These are phyloP conservation scores for Colletotrichum tamarilloi DNA, from an alignment of 2,329 filamentous ascomycete species.

Conservation along the genomic window DNA sequence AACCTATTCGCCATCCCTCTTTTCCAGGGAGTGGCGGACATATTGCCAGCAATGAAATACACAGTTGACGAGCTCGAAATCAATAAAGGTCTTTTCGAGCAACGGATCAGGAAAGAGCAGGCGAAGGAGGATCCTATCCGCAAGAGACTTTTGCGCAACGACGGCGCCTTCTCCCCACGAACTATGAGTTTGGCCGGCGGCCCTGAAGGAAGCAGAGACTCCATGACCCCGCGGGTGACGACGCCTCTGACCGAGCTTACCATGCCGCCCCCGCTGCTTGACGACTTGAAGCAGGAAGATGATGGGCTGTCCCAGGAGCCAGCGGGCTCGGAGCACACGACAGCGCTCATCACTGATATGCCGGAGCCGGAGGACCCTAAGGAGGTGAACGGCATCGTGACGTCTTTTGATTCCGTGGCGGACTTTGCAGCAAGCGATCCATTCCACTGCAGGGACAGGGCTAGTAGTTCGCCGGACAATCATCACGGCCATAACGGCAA, in stretches of 20 bases:
- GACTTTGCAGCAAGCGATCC: constrained; percentile 63
- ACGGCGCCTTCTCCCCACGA: constrained; percentile 57
- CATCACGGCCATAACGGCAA: constrained; percentile 57
- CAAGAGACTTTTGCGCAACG: constrained; percentile 46
- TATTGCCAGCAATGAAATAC: constrained; percentile 87
- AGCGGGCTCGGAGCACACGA: constrained; percentile 43
- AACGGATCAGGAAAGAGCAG: constrained; percentile 73
- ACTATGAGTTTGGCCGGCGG: constrained; percentile 53
- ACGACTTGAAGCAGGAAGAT: constrained; percentile 39
- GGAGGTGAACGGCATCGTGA: constrained; percentile 56
- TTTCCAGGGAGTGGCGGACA: constrained; percentile 87
- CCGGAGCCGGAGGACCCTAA: constrained; percentile 50
- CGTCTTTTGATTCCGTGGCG: constrained; percentile 57
- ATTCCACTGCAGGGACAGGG: constrained; percentile 51
- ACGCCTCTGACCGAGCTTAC: constrained; percentile 30
- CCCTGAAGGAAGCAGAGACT: constrained; percentile 20
- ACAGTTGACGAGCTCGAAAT: constrained; percentile 82
- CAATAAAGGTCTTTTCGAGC: constrained; percentile 82
- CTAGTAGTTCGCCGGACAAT: constrained; percentile 46
- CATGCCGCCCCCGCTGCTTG: constrained; percentile 35
- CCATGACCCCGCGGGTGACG: constrained; percentile 28
- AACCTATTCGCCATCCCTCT: constrained; percentile 93
- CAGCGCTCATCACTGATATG: constrained; percentile 46
- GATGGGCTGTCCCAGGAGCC: constrained; percentile 42
- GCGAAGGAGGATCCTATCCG: constrained; percentile 56